These are phyloP conservation scores for Skeletonema tropicum DNA, from an alignment of 108 stramenopile species.

Conservation along the genomic window DNA sequence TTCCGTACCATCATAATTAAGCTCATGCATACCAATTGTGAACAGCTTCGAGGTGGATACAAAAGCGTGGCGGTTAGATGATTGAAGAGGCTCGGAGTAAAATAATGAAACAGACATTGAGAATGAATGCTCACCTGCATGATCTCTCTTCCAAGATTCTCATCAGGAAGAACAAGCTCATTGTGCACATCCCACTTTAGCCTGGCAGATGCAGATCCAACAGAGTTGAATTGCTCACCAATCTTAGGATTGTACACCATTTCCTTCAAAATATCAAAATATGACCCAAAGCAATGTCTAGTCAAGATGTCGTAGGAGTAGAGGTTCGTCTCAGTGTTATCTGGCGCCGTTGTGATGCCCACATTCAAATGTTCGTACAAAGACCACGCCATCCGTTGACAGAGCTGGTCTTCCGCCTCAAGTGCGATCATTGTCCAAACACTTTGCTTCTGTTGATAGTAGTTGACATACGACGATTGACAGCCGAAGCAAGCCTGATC, in stretches of 20 bases:
- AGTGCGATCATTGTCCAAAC: conserved; percentile 43
- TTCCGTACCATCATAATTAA: conserved; percentile 56
- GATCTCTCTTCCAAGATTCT: conserved; percentile 59
- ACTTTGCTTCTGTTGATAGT: conserved; percentile 43
- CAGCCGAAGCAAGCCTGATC: conserved; percentile 47
- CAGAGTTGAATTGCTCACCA: conserved; percentile 61
- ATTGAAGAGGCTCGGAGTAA: not conserved
- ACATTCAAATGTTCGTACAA: conserved; percentile 66
- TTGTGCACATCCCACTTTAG: conserved; percentile 22
- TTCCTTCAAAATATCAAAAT: conserved; percentile 55
- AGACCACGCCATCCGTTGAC: conserved; percentile 81
- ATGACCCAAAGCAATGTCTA: conserved; percentile 69
- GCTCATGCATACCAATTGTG: conserved; percentile 50
- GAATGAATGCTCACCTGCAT: conserved; percentile 52
- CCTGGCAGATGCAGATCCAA: conserved; percentile 39
- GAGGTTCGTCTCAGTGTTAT: conserved; percentile 48
- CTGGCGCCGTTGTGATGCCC: conserved; percentile 39
- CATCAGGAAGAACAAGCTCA: conserved; percentile 45
- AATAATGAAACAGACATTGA: not conserved
- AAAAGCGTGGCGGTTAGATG: not conserved
- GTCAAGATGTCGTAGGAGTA: conserved; percentile 66
- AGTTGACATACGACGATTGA: conserved; percentile 32
- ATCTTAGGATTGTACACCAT: conserved; percentile 56
- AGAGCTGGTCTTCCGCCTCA: conserved; percentile 53
- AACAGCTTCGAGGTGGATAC: conserved; percentile 4